phyloP scores from a whole-genome alignment of 169 alveolate genomes.

The Fabrea salina region DNA sequence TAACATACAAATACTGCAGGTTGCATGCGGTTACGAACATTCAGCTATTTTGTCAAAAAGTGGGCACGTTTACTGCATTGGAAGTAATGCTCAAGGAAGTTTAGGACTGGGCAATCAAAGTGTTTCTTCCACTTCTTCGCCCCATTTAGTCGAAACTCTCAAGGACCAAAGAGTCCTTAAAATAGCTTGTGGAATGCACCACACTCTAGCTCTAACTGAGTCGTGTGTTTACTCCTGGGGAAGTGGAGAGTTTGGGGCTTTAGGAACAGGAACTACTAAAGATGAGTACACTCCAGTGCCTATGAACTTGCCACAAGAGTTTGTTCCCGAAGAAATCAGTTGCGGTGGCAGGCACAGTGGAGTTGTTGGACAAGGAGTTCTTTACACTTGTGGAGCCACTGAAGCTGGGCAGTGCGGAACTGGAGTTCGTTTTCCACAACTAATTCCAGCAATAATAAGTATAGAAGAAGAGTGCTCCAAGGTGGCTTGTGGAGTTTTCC shows the following conservation, averaged over 20 bases:
- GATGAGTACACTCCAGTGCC: background rate
- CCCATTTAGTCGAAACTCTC: slow-evolving; percentile 46
- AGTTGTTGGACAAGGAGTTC: slow-evolving; percentile 23
- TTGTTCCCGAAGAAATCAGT: background rate
- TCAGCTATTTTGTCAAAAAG: slow-evolving; percentile 45
- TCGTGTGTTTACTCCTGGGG: slow-evolving; percentile 72
- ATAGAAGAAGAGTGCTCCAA: slow-evolving; percentile 4
- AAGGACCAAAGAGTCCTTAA: slow-evolving; percentile 34
- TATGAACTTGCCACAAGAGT: background rate
- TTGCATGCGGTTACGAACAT: slow-evolving; percentile 74
- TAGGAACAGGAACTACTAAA: slow-evolving; percentile 48
- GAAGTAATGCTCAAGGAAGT: slow-evolving; percentile 64
- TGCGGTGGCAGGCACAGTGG: slow-evolving; percentile 27
- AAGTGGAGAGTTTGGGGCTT: slow-evolving; percentile 60
- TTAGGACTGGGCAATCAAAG: slow-evolving; percentile 53
- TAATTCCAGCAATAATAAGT: background rate
- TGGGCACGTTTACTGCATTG: slow-evolving; percentile 65
- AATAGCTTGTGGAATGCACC: slow-evolving; percentile 62
- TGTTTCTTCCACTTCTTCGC: slow-evolving; percentile 38
- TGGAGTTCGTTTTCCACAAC: slow-evolving; percentile 5
- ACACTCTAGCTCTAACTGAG: slow-evolving; percentile 50
- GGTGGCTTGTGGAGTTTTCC: slow-evolving; percentile 42
- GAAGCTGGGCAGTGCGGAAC: slow-evolving; percentile 43
- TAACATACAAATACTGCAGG: slow-evolving; percentile 9
- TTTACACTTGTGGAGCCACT: slow-evolving; percentile 34